Base-by-base conservation (phyloP, 2,329 filamentous ascomycete species). In the Thielaviopsis populi region DNA sequence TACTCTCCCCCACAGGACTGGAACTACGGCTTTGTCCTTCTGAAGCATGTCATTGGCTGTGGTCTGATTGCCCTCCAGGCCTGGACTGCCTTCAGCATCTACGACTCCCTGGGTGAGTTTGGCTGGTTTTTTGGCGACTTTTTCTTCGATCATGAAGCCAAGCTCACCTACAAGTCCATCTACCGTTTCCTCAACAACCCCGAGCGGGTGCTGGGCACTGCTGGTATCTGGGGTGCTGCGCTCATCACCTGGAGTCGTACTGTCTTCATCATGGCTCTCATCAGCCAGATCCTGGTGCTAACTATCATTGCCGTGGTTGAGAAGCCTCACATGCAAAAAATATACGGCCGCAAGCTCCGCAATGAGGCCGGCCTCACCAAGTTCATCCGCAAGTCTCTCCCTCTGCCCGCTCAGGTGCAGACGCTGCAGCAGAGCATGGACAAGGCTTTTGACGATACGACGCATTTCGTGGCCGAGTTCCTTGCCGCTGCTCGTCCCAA, bases 81-180 rank as follows among this genome's bases (percentile, higher is more conserved):
- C 19, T 99, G 94, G 94, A 96, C 91, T 0, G 87, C 90, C 1
- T 79, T 88, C 68, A 96, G 91, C 73, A 91, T 97, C 69, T 95
- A 97, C 73, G 91, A 96, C 61, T 95, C 90, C 1, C 83, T 99
- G 0, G 94, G 94, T 64, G 94, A 99, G 71, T 99, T 97, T 70
- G 94, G 94, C 69, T 99, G 92, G 92, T 97, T 97, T 78, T 97
- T 91, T 71, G 94, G 94, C 19, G 94, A 99, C 73, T 99, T 97
- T 78, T 97, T 99, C 79, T 96, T 94, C 72, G 90, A 96, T 67
- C 87, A 89, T 56, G 83, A 86, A 11, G 86, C 87, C 13, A 95
- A 94, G 75, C 80, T 97, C 67, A 97, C 89, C 0, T 99, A 99
- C 75, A 91, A 88, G 69, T 95, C 92, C 67, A 99, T 99, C 70